Conservation (phyloP, 2,329 filamentous ascomycete genomes). For the Sphaerulina populicola region DNA sequence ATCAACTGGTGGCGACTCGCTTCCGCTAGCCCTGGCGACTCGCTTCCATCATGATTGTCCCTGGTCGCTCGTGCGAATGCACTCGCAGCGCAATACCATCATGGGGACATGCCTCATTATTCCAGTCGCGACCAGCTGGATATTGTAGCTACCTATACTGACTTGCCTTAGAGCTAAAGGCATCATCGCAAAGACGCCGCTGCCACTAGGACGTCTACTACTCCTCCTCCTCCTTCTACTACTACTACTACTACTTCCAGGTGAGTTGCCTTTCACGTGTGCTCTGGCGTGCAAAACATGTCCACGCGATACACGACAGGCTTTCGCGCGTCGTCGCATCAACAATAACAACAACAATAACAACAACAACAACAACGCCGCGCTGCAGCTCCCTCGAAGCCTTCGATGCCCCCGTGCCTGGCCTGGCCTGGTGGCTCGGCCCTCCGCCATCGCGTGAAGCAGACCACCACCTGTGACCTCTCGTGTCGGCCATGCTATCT, state of each 20-base stretch:
- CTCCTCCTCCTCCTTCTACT: too few relatives aligned
- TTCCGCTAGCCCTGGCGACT: neutral
- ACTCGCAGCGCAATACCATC: neutral
- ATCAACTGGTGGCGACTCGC: neutral
- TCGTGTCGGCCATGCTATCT: conserved; percentile 1
- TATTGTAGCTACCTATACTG: too few relatives aligned
- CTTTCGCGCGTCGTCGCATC: neutral
- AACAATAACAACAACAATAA: neutral
- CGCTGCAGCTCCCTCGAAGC: neutral
- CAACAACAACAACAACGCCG: neutral
- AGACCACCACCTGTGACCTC: neutral
- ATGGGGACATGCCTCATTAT: neutral
- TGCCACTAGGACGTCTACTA: neutral
- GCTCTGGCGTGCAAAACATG: neutral
- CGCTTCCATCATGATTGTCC: neutral
- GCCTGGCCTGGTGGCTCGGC: neutral
- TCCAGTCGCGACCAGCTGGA: neutral
- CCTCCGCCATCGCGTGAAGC: neutral
- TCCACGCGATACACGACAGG: neutral
- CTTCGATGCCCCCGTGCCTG: neutral
- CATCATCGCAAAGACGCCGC: neutral
- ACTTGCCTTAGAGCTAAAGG: neutral
- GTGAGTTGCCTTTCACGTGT: neutral
- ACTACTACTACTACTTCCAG: neutral
- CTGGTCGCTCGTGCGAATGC: neutral